These are phyloP conservation scores for Nannizzia gypsea DNA, from an alignment of 2,329 filamentous ascomycete genomes.

Conservation along the genomic window DNA sequence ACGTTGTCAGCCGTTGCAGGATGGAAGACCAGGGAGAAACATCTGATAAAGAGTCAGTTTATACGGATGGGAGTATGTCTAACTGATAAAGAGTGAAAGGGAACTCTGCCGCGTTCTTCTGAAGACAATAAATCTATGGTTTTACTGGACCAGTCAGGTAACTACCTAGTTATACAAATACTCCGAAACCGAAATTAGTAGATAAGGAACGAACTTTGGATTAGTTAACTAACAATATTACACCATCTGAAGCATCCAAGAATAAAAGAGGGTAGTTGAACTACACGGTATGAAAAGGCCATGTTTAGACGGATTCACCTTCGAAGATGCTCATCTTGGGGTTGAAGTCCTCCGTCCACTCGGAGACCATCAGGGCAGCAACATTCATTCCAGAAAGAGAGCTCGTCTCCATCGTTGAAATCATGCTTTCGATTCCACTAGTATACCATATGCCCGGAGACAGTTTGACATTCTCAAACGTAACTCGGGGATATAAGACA, in stretches of 20 bases:
- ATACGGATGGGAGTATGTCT: not conserved
- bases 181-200: no score
- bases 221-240: not conserved
- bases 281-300: not conserved
- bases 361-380: conserved; percentile 44
- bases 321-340: conserved; percentile 14
- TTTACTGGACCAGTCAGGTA: not conserved
- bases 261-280: not conserved
- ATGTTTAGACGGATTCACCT: not conserved
- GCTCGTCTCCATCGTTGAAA: conserved; percentile 95
- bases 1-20: not conserved
- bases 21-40: not conserved
- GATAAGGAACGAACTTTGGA: not conserved
- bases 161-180: no score
- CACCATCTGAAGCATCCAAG: not conserved
- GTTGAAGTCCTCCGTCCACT: conserved; percentile 14
- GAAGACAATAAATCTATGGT: not conserved
- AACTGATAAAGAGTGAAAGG: not conserved
- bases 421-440: conserved; percentile 73
- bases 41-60: not conserved
- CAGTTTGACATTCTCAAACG: conserved; percentile 70
- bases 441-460: conserved; percentile 45
- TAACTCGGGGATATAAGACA: conserved; percentile 67
- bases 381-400: conserved; percentile 67
- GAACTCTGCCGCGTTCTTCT: not conserved